Conservation (phyloP, 1,139 yeast species). For the Diutina siamensis region DNA sequence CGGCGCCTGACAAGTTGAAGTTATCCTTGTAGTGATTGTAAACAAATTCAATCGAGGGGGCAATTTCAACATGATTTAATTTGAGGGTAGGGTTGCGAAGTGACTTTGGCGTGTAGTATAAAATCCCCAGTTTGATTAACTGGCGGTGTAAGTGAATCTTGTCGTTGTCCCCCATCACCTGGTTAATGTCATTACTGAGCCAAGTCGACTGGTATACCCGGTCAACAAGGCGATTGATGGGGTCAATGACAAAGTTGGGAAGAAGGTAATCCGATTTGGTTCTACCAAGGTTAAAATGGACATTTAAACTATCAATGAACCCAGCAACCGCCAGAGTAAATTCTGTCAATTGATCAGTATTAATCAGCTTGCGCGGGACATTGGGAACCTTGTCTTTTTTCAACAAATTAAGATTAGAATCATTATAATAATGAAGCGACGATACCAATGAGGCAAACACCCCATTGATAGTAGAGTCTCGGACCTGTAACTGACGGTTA, state of each 20-base stretch:
- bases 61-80: constrained; percentile 13
- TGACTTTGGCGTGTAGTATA: constrained; percentile 18
- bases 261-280: constrained; percentile 10
- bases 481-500: constrained; percentile 12
- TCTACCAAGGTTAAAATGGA: constrained; percentile 10
- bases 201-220: constrained; percentile 18
- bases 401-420: constrained; percentile 17
- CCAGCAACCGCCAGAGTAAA: constrained; percentile 8
- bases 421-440: constrained; percentile 26
- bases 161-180: constrained; percentile 8
- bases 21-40: constrained; percentile 13
- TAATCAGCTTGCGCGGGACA: constrained; percentile 17
- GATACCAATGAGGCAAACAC: constrained; percentile 22
- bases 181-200: constrained; percentile 12
- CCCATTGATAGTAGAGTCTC: constrained; percentile 19
- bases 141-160: constrained; percentile 15
- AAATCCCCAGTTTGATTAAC: constrained; percentile 21
- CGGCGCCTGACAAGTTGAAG: constrained; percentile 11
- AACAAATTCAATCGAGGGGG: constrained; percentile 15
- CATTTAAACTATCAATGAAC: constrained; percentile 15
- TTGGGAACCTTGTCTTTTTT: constrained; percentile 11
- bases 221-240: constrained; percentile 17
- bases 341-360: constrained; percentile 15
- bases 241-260: constrained; percentile 16
- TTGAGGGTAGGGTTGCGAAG: constrained; percentile 15